Evolutionary conservation across 352 stramenopile species (phyloP).

Genomic region (Phytopythium vexans): DNA sequence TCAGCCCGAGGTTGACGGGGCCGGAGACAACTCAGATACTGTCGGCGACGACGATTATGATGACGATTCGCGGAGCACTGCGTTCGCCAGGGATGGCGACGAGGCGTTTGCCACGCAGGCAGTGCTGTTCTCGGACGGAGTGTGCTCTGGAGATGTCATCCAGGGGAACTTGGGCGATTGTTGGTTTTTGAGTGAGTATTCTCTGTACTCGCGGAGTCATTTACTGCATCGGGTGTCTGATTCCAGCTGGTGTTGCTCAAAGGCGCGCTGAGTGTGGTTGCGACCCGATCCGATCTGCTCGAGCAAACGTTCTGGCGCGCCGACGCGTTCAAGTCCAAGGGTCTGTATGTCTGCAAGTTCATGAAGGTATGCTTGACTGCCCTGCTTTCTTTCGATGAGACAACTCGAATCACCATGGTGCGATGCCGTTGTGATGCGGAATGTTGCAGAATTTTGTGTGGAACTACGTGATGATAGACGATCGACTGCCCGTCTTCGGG

Average conservation of each 20-base stretch:
- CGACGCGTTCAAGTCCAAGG: conserved; percentile 70
- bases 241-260: not conserved
- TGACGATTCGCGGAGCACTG: conserved; percentile 3
- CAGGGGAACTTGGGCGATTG: conserved; percentile 90
- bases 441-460: conserved; percentile 76
- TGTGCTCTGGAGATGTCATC: conserved; percentile 81
- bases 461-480: conserved; percentile 92
- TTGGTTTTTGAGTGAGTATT: conserved; percentile 86
- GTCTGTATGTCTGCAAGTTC: conserved; percentile 88
- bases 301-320: conserved; percentile 78
- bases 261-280: conserved; percentile 87
- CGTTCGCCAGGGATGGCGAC: conserved; percentile 5
- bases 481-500: conserved; percentile 81
- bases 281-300: conserved; percentile 74
- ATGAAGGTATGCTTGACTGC: conserved; percentile 72
- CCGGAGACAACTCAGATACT: conserved; percentile 22
- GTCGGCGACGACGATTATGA: conserved; percentile 26
- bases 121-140: conserved; percentile 71
- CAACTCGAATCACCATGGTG: no score
- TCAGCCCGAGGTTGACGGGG: conserved; percentile 10
- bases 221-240: not conserved
- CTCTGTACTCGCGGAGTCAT: not conserved
- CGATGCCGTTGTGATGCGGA: no score
- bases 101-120: conserved; percentile 54
- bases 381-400: no score